A percentile compares a stretch with the other conserved stretches of the same genome.
These are phyloP conservation scores for Alternaria hordeiaustralica DNA, from an alignment of 2,329 filamentous ascomycete genomes.

Conservation along the genomic window DNA sequence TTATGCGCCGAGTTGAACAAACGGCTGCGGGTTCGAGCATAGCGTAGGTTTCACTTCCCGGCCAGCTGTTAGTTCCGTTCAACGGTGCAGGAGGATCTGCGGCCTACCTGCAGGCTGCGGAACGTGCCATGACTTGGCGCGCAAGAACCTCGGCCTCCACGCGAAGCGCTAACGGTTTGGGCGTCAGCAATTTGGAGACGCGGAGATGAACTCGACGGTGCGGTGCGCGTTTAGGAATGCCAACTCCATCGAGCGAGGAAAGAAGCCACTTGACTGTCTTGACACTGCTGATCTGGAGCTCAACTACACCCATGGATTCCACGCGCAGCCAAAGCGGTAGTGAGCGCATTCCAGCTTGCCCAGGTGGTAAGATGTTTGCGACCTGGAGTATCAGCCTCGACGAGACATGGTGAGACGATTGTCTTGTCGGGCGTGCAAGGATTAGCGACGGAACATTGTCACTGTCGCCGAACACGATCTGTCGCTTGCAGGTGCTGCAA, in stretches of 20 bases:
- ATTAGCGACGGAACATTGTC: not conserved
- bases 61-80: not conserved
- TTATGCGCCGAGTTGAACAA: conserved; percentile 60
- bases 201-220: not conserved
- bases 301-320: conserved; percentile 22
- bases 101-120: not conserved
- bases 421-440: not conserved
- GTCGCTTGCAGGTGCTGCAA: not conserved
- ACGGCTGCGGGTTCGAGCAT: conserved; percentile 58
- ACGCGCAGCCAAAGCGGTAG: conserved; percentile 9
- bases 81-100: not conserved
- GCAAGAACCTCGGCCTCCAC: not conserved
- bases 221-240: not conserved
- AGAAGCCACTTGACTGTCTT: conserved; percentile 32
- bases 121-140: not conserved
- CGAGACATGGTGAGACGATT: conserved; percentile 35
- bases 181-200: not conserved
- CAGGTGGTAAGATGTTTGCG: conserved; percentile 35
- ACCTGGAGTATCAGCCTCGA: conserved; percentile 39
- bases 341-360: conserved; percentile 12
- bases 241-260: conserved; percentile 56
- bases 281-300: conserved; percentile 33
- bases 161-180: not conserved
- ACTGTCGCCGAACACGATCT: not conserved
- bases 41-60: conserved; percentile 43